These are phyloP conservation scores for Penicillium subrubescens DNA, from an alignment of 495 filamentous ascomycete genomes.

Conservation along the genomic window DNA sequence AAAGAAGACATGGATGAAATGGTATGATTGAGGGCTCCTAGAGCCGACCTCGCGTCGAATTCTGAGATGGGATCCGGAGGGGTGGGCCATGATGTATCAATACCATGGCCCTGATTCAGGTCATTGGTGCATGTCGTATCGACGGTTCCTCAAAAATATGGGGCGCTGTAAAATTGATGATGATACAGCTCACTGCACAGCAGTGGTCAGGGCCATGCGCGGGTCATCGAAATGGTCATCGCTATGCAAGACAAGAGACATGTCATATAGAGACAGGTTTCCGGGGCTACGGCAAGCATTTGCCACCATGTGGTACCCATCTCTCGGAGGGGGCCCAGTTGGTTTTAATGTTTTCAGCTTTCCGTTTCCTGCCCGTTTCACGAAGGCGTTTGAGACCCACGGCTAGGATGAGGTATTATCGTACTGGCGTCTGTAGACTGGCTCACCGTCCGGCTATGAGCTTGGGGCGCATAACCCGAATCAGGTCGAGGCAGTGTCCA, in stretches of 20 bases:
- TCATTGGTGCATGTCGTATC: not conserved
- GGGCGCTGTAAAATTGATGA: not conserved
- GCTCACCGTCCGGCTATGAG: slow-evolving; percentile 31
- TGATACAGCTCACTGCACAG: slow-evolving; percentile 17
- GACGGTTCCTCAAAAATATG: not conserved
- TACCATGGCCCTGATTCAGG: too few species aligned
- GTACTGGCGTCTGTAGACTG: slow-evolving; percentile 24
- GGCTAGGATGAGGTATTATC: slow-evolving; percentile 10
- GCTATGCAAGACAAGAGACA: slow-evolving; percentile 4
- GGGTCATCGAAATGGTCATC: slow-evolving; percentile 1
- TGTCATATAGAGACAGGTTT: not conserved
- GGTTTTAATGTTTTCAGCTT: not conserved
- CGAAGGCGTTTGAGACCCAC: slow-evolving; percentile 11
- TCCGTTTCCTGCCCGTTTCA: not conserved
- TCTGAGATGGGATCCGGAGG: not conserved
- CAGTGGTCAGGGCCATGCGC: slow-evolving; percentile 11
- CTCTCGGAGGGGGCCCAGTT: not conserved
- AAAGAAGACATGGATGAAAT: slow-evolving; percentile 16
- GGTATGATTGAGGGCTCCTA: not conserved
- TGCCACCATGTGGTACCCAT: not conserved
- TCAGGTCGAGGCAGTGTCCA: slow-evolving; percentile 21
- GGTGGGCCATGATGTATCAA: slow-evolving; percentile 9
- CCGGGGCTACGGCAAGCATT: not conserved
- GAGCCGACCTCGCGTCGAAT: slow-evolving; percentile 11
- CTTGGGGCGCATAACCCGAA: slow-evolving; percentile 13